Evolutionary conservation across 352 stramenopile genomes (phyloP), one percentile per base, ranked within the genome.

Genomic region (Aphanomyces stellatus): DNA sequence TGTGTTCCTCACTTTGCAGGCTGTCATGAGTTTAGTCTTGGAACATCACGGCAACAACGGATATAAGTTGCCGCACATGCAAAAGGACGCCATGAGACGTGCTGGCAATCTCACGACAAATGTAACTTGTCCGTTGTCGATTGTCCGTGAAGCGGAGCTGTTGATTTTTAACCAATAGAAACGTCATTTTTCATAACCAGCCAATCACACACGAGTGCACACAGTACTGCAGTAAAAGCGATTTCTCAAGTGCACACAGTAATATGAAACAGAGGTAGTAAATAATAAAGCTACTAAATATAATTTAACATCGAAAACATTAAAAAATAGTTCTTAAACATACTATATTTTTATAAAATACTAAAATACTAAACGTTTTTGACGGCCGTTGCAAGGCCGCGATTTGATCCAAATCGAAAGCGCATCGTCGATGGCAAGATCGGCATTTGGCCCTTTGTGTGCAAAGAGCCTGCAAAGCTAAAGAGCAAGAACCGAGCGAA

Each of bases 1-100:
- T 30, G 49, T 69, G n/a, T 69, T 69, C 34, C 22, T 35, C 8
- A 63, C 62, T 24, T 40, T 69, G 28, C 62, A 69, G 37, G 41
- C 31, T 4, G 42, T 57, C 4, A 59, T 68, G 60, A 30, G 42
- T 17, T 6, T 6, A n/a, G 31, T 68, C 5, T n/a, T 68, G 43
- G 8, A 49, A 6, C 25, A 28, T 27, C 3, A 31, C n/a, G 60
- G 60, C 27, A 60, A 27, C 60, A 68, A 60, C 60, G n/a, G 31
- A n/a, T 68, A 60, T 31, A 46, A 59, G 8, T 33, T 68, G 4
- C 42, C 60, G 42, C 57, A 43, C 17, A 43, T 43, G 37, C 8
- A 43, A 17, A 43, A 43, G 17, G 37, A 43, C 17, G 37, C 37
- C 17, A 17, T 43, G 37, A 43, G 37, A 43, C 37, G 37, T 43